Evolutionary conservation across 2,329 filamentous ascomycete species (phyloP), one percentile per base, ranked within the genome.

Genomic region (Arthrobotrys musiformis): DNA sequence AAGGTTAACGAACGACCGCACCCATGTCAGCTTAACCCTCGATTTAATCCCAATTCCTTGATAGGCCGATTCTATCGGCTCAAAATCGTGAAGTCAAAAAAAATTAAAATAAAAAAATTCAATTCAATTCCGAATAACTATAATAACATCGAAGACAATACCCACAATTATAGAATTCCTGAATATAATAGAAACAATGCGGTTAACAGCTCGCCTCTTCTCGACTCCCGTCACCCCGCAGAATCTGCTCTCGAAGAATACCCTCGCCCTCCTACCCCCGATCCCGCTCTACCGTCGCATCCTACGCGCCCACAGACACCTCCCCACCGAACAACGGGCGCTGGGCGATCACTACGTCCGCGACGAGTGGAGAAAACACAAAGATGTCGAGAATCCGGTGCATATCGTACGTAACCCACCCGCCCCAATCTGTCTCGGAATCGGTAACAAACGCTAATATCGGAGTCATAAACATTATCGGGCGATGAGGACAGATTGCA

Each of bases 261-360:
- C 63, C 8, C 86, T 92, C 82, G 92, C 93, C 44, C 88, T 97
- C 11, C 87, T 97, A 42, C 93, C 94, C 4, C 94, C 94, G 0
- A 91, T 98, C 56, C 93, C 91, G 1, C 88, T 99, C 7, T 99
- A 98, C 85, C 89, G 95, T 75, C 90, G 95, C 37, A 85, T 99
- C 26, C 86, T 99, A 30, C 91, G 95, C 79, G 90, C 92, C 2
- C 95, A 99, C 84, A 89, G 95, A 80, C 93, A 91, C 81, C 86
- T 99, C 8, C 90, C 90, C 0, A 81, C 84, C 0, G 91, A 97
- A 79, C 87, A 89, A 90, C 90, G 95, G 37, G 72, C 97, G 3
- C 85, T 99, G 6, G 95, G 95, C 3, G 95, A 99, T 82, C 89
- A 93, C 83, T 99, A 98, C 84, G 87, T 98, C 83, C 97, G 96